A percentile compares a stretch with the other conserved stretches of the same genome.
Conservation (phyloP, 208 protist species). For the Leptomonas pyrrhocoris region DNA sequence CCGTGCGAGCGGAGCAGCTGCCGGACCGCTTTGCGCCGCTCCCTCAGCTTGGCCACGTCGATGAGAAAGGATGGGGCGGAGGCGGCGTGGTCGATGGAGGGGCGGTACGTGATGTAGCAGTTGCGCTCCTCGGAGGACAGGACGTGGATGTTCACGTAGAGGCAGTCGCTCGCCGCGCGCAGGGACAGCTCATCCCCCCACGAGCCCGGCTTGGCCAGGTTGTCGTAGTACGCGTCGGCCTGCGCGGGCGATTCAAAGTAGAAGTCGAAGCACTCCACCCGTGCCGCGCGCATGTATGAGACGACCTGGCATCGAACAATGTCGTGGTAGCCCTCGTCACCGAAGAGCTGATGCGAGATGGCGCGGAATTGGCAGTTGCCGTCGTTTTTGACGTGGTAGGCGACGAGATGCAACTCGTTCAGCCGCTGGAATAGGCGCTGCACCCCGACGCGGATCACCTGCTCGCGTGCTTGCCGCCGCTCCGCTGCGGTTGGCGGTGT, state of each 20-base stretch:
- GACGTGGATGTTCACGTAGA: constrained; percentile 86
- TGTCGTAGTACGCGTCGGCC: constrained; percentile 72
- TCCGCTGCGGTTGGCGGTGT: constrained; percentile 11
- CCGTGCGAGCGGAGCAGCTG: constrained; percentile 16
- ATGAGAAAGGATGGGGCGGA: constrained; percentile 75
- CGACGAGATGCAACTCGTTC: constrained; percentile 55
- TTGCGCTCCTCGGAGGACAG: constrained; percentile 79
- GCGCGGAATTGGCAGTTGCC: constrained; percentile 92
- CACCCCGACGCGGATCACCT: constrained; percentile 68
- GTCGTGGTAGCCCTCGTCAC: constrained; percentile 84
- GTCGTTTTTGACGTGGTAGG: constrained; percentile 74
- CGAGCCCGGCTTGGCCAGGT: constrained; percentile 52
- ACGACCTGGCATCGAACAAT: constrained; percentile 76
- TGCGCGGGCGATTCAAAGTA: constrained; percentile 71
- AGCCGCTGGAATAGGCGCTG: constrained; percentile 63
- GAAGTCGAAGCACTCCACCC: constrained; percentile 71
- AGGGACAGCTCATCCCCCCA: constrained; percentile 92
- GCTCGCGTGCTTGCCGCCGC: constrained; percentile 40
- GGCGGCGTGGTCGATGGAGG: constrained; percentile 47
- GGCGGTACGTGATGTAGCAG: constrained; percentile 85
- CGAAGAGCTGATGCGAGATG: constrained; percentile 85
- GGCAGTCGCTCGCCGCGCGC: constrained; percentile 79
- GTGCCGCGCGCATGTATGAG: constrained; percentile 79
- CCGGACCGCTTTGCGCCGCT: constrained; percentile 25
- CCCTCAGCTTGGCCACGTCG: constrained; percentile 54